A percentile compares a stretch with the other conserved stretches of the same genome.
Conservation (phyloP, 805 yeast species). For the Zygosaccharomyces pseudorouxii region DNA sequence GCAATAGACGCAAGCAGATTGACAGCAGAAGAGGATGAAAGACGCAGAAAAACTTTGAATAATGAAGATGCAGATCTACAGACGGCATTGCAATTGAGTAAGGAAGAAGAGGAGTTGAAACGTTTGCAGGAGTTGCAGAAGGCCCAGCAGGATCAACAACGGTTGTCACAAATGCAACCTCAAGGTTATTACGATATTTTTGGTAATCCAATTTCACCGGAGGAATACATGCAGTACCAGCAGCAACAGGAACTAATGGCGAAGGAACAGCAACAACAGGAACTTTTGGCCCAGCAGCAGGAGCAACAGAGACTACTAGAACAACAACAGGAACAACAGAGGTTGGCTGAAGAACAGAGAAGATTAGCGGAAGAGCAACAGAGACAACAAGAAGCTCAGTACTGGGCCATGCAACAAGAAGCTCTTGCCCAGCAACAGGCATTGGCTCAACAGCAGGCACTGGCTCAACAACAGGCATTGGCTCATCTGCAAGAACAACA, state of each 20-base stretch:
- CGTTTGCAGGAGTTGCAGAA: slow-evolving; percentile 25
- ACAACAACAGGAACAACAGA: slow-evolving; percentile 29
- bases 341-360: slow-evolving; percentile 10
- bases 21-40: slow-evolving; percentile 81
- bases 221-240: slow-evolving; percentile 34
- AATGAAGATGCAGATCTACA: slow-evolving; percentile 26
- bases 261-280: slow-evolving; percentile 30
- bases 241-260: slow-evolving; percentile 29
- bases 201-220: slow-evolving; percentile 37
- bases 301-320: slow-evolving; percentile 22
- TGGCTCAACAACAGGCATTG: slow-evolving; percentile 25
- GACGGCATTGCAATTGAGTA: slow-evolving; percentile 26
- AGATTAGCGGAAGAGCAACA: slow-evolving; percentile 16
- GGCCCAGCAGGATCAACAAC: slow-evolving; percentile 24
- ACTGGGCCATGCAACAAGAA: slow-evolving; percentile 30
- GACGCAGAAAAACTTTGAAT: slow-evolving; percentile 39
- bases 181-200: slow-evolving; percentile 33
- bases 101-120: slow-evolving; percentile 29
- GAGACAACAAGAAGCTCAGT: slow-evolving; percentile 19
- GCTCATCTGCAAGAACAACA: slow-evolving; percentile 29
- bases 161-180: slow-evolving; percentile 28
- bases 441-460: slow-evolving; percentile 35
- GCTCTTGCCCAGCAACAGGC: slow-evolving; percentile 28
- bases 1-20: slow-evolving; percentile 75
- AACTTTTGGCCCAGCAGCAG: slow-evolving; percentile 27